Conservation (phyloP, 2,329 filamentous ascomycete species). For the Arthrobotrys megalospora region DNA sequence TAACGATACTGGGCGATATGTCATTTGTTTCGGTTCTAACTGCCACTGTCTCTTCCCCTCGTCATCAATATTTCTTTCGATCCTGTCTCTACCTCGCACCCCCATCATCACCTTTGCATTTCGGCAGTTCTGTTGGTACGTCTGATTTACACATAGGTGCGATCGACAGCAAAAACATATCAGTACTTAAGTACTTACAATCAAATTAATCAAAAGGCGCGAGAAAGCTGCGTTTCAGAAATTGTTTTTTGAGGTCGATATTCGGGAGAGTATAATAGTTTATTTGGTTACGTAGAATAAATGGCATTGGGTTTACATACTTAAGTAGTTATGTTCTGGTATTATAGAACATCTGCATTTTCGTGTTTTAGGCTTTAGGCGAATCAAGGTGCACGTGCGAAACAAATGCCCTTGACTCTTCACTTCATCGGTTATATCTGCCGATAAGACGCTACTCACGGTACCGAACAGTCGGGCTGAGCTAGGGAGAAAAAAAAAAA, state of each 20-base stretch:
- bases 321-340: background rate
- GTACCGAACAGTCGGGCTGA: constrained; percentile 24
- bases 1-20: constrained; percentile 41
- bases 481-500: constrained; percentile 17
- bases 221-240: constrained; percentile 6
- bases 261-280: too few species aligned
- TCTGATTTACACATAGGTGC: constrained; percentile 61
- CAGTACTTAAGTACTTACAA: constrained; percentile 40
- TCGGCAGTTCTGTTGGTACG: constrained; percentile 53
- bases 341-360: background rate
- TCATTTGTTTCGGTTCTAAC: constrained; percentile 58
- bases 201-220: constrained; percentile 57
- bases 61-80: constrained; percentile 39
- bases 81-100: constrained; percentile 54
- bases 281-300: too few species aligned
- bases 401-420: constrained; percentile 16
- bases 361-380: constrained; percentile 8
- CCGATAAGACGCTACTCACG: constrained; percentile 22
- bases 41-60: constrained; percentile 63
- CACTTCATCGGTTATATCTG: constrained; percentile 24
- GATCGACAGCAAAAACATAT: constrained; percentile 52
- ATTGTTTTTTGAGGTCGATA: too few species aligned
- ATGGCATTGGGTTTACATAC: too few species aligned
- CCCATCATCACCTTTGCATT: constrained; percentile 46
- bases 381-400: constrained; percentile 14